phyloP scores from a whole-genome alignment of 352 stramenopile genomes.

The Pythium chondricola region DNA sequence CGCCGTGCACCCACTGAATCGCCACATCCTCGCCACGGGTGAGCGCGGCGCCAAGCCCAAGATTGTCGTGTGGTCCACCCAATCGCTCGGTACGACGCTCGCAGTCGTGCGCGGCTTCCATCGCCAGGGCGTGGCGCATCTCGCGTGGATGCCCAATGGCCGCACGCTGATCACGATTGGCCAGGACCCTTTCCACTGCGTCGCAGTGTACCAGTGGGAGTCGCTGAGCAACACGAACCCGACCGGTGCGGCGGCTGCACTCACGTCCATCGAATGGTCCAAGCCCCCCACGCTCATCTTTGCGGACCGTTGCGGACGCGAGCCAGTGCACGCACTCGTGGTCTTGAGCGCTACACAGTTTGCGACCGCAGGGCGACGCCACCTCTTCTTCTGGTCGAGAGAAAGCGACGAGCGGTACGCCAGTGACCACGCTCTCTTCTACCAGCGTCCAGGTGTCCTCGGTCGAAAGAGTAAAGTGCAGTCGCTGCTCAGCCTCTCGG shows the following conservation, averaged over 20 bases:
- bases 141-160: slow-evolving; percentile 72
- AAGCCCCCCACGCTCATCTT: slow-evolving; percentile 52
- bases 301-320: slow-evolving; percentile 34
- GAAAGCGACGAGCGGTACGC: slow-evolving; percentile 56
- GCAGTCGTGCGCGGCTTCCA: slow-evolving; percentile 67
- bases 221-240: neutral
- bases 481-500: slow-evolving; percentile 51
- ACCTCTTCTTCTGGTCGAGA: slow-evolving; percentile 72
- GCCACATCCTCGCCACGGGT: slow-evolving; percentile 45
- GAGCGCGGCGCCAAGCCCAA: slow-evolving; percentile 54
- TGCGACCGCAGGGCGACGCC: slow-evolving; percentile 50
- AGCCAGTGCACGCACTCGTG: slow-evolving; percentile 40
- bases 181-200: slow-evolving; percentile 57
- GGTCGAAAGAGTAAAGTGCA: slow-evolving; percentile 66
- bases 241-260: neutral
- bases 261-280: slow-evolving; percentile 37
- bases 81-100: slow-evolving; percentile 33
- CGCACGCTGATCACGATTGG: slow-evolving; percentile 60
- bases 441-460: slow-evolving; percentile 42
- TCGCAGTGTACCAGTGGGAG: slow-evolving; percentile 77
- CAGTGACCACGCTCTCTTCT: slow-evolving; percentile 38
- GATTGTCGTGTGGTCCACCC: slow-evolving; percentile 61
- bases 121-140: slow-evolving; percentile 43
- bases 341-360: slow-evolving; percentile 44
- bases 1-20: slow-evolving; percentile 44